A percentile compares a stretch with the other conserved stretches of the same genome.
Evolutionary conservation across 1,284 basidiomycete genomes (phyloP).

Genomic region (Volvariella surrecta): DNA sequence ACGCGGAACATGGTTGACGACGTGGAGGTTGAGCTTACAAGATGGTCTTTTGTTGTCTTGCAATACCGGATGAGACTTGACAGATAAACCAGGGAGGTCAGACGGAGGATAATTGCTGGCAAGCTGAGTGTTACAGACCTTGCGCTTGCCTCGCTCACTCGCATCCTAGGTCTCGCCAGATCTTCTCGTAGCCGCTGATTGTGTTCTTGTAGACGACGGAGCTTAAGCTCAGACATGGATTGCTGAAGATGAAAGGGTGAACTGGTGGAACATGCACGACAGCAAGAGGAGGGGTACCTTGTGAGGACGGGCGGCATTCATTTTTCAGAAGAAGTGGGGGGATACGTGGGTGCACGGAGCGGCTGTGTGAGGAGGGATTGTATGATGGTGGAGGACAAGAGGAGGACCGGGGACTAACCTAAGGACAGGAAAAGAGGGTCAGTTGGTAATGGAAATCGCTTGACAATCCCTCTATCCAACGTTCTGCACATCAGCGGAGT

Average conservation of each 20-base stretch:
- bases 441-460: slow-evolving; percentile 9
- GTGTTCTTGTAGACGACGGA: slow-evolving; percentile 87
- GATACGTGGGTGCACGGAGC: background rate
- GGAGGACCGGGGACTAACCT: background rate
- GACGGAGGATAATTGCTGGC: slow-evolving; percentile 3
- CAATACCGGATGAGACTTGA: slow-evolving; percentile 81
- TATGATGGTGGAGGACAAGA: background rate
- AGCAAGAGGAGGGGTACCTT: slow-evolving; percentile 26
- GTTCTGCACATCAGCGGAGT: slow-evolving; percentile 26
- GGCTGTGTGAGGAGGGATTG: background rate
- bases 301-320: slow-evolving; percentile 38
- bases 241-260: slow-evolving; percentile 35
- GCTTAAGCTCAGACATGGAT: slow-evolving; percentile 95
- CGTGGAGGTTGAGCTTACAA: slow-evolving; percentile 41
- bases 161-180: slow-evolving; percentile 76
- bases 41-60: slow-evolving; percentile 83
- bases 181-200: slow-evolving; percentile 90
- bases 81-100: slow-evolving; percentile 12
- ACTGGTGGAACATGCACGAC: slow-evolving; percentile 6
- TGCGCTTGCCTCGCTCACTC: slow-evolving; percentile 86
- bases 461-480: slow-evolving; percentile 5
- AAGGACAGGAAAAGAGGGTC: slow-evolving; percentile 6
- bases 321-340: slow-evolving; percentile 10
- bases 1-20: slow-evolving; percentile 6
- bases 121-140: slow-evolving; percentile 45